A percentile compares a stretch with the other conserved stretches of the same genome.
phyloP scores from a whole-genome alignment of 306 rosid genomes.

The Inga leiocalycina region DNA sequence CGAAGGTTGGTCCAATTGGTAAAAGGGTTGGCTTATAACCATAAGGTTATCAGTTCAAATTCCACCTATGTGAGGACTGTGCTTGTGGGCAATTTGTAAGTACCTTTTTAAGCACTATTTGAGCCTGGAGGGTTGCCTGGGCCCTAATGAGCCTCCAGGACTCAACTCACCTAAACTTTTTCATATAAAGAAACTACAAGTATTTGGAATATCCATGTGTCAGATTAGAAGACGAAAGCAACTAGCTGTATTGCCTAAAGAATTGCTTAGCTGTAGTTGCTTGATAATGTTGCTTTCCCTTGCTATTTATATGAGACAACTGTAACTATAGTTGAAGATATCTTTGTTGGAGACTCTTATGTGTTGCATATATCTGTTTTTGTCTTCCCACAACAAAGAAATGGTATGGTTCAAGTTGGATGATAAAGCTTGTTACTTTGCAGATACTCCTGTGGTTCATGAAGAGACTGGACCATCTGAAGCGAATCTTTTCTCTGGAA shows the following conservation, averaged over 20 bases:
- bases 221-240: conserved; percentile 7
- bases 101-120: too few relatives aligned
- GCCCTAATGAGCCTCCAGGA: too few relatives aligned
- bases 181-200: neutral
- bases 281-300: conserved; percentile 12
- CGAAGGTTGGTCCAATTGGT: too few relatives aligned
- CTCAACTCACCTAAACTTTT: too few relatives aligned
- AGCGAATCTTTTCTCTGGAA: conserved; percentile 51
- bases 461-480: conserved; percentile 80
- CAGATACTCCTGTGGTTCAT: conserved; percentile 61
- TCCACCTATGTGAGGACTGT: too few relatives aligned
- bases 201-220: neutral
- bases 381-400: conserved; percentile 12
- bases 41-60: too few relatives aligned
- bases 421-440: conserved; percentile 34
- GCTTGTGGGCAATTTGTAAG: too few relatives aligned
- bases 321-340: conserved; percentile 1
- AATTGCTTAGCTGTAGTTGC: conserved; percentile 9
- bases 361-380: neutral
- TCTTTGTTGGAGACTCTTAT: neutral
- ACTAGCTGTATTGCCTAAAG: conserved; percentile 13
- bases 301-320: neutral
- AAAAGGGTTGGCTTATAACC: too few relatives aligned
- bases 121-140: too few relatives aligned
- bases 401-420: conserved; percentile 6